Conservation (phyloP, 2,329 filamentous ascomycete genomes). For the Alternaria sp. region DNA sequence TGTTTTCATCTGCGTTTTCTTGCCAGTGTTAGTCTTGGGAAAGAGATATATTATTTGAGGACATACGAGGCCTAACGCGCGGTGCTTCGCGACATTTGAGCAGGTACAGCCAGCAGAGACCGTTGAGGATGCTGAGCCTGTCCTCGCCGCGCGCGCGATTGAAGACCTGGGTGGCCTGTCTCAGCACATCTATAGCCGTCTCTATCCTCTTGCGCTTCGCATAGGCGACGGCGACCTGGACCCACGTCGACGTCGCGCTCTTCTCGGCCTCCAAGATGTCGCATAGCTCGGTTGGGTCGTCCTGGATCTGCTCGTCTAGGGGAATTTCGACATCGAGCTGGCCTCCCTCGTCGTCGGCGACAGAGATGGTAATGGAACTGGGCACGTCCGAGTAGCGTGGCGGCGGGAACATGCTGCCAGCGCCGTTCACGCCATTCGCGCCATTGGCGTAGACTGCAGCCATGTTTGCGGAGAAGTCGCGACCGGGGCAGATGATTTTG, state of each 20-base stretch:
- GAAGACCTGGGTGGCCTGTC: constrained; percentile 77
- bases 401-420: constrained; percentile 49
- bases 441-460: constrained; percentile 58
- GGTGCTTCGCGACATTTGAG: constrained; percentile 87
- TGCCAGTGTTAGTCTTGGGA: constrained; percentile 4
- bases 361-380: constrained; percentile 69
- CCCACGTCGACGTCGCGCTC: constrained; percentile 92
- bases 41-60: neutral
- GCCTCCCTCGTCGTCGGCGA: constrained; percentile 67
- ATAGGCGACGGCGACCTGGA: constrained; percentile 96
- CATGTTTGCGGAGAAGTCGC: constrained; percentile 53
- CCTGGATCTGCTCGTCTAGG: constrained; percentile 80
- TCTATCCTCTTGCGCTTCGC: constrained; percentile 95
- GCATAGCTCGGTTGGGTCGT: constrained; percentile 94
- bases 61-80: constrained; percentile 65
- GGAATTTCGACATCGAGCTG: constrained; percentile 88
- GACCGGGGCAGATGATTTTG: constrained; percentile 13
- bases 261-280: constrained; percentile 94
- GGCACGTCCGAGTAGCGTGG: constrained; percentile 69
- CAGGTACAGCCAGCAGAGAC: constrained; percentile 89
- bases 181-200: constrained; percentile 75
- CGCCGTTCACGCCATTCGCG: constrained; percentile 62
- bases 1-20: constrained; percentile 66
- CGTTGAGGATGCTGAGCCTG: constrained; percentile 82
- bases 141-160: constrained; percentile 76